Evolutionary conservation across 371 early-diverging fungal species (phyloP).

Genomic region (Mucor saturninus): DNA sequence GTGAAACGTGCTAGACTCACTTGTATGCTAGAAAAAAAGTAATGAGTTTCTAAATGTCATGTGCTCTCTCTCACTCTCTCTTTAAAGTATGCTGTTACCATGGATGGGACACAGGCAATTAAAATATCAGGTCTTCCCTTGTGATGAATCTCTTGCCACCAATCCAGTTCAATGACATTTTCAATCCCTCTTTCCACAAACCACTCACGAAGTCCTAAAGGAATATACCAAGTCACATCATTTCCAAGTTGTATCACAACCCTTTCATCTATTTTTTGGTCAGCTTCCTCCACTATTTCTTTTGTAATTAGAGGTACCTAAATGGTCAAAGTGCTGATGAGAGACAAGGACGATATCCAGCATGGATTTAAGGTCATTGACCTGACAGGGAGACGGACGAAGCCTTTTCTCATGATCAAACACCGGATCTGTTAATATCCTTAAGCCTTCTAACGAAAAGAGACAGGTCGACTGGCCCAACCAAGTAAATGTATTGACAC

Average conservation of each 20-base stretch:
- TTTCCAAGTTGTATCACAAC: conserved; percentile 55
- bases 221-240: conserved; percentile 67
- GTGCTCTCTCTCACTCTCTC: neutral
- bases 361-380: conserved; percentile 48
- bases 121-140: conserved; percentile 45
- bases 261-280: conserved; percentile 40
- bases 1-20: conserved; percentile 49
- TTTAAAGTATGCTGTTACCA: conserved; percentile 25
- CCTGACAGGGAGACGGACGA: conserved; percentile 52
- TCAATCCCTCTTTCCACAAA: conserved; percentile 55
- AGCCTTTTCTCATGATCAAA: conserved; percentile 53
- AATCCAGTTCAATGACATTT: conserved; percentile 68
- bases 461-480: conserved; percentile 65
- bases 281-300: neutral
- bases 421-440: conserved; percentile 67
- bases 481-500: conserved; percentile 44
- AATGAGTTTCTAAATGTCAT: neutral
- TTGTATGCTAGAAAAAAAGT: conserved; percentile 50
- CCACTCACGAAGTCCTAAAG: conserved; percentile 62
- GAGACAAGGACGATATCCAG: conserved; percentile 64
- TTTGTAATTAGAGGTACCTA: conserved; percentile 46
- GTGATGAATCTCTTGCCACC: conserved; percentile 66
- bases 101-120: conserved; percentile 61
- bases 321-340: conserved; percentile 64
- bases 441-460: conserved; percentile 60